Conservation (phyloP, 192 early-diverging fungal species). For the Gryganskiella cystojenkinii region DNA sequence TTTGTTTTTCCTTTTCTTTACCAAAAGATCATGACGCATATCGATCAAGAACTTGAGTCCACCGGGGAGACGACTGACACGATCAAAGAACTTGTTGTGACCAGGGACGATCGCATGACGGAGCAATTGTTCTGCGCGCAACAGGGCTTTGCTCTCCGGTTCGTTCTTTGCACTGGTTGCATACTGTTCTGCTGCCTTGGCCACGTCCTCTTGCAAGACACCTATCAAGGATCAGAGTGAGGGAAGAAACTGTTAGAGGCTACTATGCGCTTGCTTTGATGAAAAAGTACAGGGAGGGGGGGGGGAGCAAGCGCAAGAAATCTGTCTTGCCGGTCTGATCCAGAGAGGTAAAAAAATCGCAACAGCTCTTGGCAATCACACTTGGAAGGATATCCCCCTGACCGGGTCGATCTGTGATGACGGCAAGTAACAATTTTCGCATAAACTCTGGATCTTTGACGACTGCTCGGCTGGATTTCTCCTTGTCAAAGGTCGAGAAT, state of each 20-base stretch:
- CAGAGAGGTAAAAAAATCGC: constrained; percentile 65
- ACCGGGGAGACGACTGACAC: constrained; percentile 78
- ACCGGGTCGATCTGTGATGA: constrained; percentile 59
- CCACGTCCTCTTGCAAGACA: constrained; percentile 51
- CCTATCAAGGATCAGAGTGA: no score
- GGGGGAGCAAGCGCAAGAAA: constrained; percentile 61
- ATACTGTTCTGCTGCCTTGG: constrained; percentile 46
- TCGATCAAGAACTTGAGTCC: constrained; percentile 86
- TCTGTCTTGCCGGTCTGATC: constrained; percentile 56
- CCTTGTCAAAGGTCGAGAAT: constrained; percentile 39
- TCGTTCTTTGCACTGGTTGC: constrained; percentile 15
- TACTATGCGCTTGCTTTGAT: no score
- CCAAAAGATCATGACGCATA: constrained; percentile 81
- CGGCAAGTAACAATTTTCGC: constrained; percentile 46
- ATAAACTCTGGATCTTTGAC: constrained; percentile 51
- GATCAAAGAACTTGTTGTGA: constrained; percentile 80
- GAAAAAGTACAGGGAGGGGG: no score
- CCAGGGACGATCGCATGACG: constrained; percentile 73
- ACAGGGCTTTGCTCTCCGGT: constrained; percentile 37
- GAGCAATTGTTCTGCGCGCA: constrained; percentile 67
- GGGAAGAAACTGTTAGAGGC: no score
- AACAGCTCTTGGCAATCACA: constrained; percentile 62
- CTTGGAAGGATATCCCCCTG: constrained; percentile 63
- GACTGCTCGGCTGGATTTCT: constrained; percentile 16
- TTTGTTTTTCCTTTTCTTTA: no score